Conservation (phyloP, 2,329 filamentous ascomycete genomes). For the Penicillium sp. region DNA sequence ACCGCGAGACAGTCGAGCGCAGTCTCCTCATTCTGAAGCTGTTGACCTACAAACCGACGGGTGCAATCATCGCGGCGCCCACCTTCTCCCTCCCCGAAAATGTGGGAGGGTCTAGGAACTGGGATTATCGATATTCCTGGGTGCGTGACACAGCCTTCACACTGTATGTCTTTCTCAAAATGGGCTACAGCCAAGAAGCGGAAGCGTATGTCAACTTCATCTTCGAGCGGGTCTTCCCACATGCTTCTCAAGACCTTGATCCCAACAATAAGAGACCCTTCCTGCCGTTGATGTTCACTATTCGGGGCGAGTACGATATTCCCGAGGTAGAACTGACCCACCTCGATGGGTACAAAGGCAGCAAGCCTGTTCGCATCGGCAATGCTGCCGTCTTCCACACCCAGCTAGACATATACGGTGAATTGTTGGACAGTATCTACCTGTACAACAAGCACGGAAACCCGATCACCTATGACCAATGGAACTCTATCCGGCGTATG, state of each 20-base stretch:
- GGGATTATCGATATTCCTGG: conserved; percentile 63
- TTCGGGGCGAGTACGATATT: conserved; percentile 70
- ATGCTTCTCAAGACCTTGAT: conserved; percentile 54
- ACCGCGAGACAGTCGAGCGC: conserved; percentile 68
- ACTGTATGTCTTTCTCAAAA: conserved; percentile 70
- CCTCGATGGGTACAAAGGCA: conserved; percentile 69
- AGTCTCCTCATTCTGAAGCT: conserved; percentile 74
- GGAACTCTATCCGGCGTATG: conserved; percentile 68
- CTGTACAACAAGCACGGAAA: conserved; percentile 78
- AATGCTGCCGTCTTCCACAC: conserved; percentile 74
- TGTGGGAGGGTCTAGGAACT: conserved; percentile 61
- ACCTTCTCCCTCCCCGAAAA: conserved; percentile 76
- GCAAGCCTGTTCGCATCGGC: conserved; percentile 70
- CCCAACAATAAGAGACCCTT: conserved; percentile 52
- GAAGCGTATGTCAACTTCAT: conserved; percentile 79
- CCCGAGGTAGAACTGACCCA: conserved; percentile 68
- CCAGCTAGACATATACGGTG: conserved; percentile 77
- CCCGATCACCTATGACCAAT: conserved; percentile 72
- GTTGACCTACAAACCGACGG: conserved; percentile 74
- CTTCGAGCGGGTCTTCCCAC: conserved; percentile 60
- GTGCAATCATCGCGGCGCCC: conserved; percentile 72
- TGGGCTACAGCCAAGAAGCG: conserved; percentile 72
- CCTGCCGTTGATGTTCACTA: conserved; percentile 79
- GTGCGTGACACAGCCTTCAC: conserved; percentile 75
- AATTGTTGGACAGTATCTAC: conserved; percentile 74